Base-by-base conservation (phyloP, 1,284 basidiomycete species). In the Bondarzewia mesenterica region DNA sequence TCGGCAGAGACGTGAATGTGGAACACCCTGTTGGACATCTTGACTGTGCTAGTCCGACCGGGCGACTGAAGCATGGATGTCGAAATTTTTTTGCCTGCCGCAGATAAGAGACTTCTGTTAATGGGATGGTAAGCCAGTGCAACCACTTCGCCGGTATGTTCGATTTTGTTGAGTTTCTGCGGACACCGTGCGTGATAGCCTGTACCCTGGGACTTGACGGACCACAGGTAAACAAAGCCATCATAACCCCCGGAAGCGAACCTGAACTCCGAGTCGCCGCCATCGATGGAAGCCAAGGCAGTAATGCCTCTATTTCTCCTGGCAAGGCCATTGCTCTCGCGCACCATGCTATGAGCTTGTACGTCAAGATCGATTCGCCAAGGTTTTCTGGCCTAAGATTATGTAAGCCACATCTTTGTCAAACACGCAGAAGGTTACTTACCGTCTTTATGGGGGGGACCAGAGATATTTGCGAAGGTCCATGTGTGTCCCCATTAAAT, bases 1-100 rank as follows among this genome's bases (percentile, higher is more conserved):
- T 73, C 64, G 16, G 68, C 69, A 52, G 72, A 67, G 22, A 69
- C 56, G 55, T 79, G 75, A 37, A 78, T 67, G 42, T 77, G 74
- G 44, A 66, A 59, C 20, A 77, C 60, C 18, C 52, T 57, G 49
- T 71, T 70, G 32, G 69, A 72, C 43, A 74, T 58, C 20, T 58
- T 60, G 36, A 62, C 57, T 6, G 59, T 54, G 48, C 52, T 53
- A 7, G 60, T 55, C 41, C 57, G 56, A 42, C 41, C 53, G 39
- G 54, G 50, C 25, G 63, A 61, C 54, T 56, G 61, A 54, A 71
- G 58, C 50, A 64, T 60, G 54, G 63, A 64, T 47, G 54, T 57
- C 53, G 59, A 60, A 43, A 74, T 55, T 51, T 50, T 59, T 52
- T 60, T 58, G 45, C 65, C 58, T 46, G 61, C 55, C 55, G 63